Conservation (phyloP, 805 yeast genomes). For the Dipodascus albidus region DNA sequence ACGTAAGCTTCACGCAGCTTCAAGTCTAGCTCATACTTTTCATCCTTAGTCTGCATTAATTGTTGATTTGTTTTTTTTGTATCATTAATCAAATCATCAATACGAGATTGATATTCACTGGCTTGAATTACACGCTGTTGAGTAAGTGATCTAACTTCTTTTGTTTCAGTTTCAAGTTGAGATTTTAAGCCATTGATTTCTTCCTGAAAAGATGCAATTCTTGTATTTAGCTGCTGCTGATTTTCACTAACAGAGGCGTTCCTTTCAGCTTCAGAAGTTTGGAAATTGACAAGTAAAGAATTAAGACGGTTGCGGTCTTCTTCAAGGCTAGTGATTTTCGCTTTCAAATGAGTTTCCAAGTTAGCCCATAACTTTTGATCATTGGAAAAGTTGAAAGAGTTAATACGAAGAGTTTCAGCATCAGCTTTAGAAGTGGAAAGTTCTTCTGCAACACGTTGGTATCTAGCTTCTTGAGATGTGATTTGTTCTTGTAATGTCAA, state of each 20-base stretch:
- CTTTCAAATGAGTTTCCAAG: slow-evolving; percentile 37
- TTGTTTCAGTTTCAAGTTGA: slow-evolving; percentile 34
- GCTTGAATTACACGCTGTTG: slow-evolving; percentile 47
- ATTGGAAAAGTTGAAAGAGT: slow-evolving; percentile 37
- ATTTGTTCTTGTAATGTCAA: slow-evolving; percentile 32
- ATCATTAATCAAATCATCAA: slow-evolving; percentile 41
- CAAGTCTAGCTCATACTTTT: slow-evolving; percentile 29
- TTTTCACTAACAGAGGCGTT: slow-evolving; percentile 40
- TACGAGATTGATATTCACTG: slow-evolving; percentile 46
- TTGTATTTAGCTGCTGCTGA: slow-evolving; percentile 36
- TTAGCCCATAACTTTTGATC: slow-evolving; percentile 43
- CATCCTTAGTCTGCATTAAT: slow-evolving; percentile 30
- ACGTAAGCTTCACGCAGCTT: slow-evolving; percentile 28
- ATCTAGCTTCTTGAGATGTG: slow-evolving; percentile 36
- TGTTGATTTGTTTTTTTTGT: slow-evolving; percentile 32
- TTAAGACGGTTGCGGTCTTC: slow-evolving; percentile 51
- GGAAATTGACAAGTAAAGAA: slow-evolving; percentile 47
- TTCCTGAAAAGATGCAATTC: slow-evolving; percentile 37
- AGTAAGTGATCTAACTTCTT: slow-evolving; percentile 42
- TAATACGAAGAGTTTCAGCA: slow-evolving; percentile 34
- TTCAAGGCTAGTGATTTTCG: slow-evolving; percentile 40
- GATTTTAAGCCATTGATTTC: slow-evolving; percentile 35
- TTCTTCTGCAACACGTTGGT: slow-evolving; percentile 41
- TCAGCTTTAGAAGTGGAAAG: slow-evolving; percentile 40
- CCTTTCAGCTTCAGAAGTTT: slow-evolving; percentile 49